phyloP scores from a whole-genome alignment of 225 moss, liverwort and hornwort genomes.

The Anthoceros angustus region DNA sequence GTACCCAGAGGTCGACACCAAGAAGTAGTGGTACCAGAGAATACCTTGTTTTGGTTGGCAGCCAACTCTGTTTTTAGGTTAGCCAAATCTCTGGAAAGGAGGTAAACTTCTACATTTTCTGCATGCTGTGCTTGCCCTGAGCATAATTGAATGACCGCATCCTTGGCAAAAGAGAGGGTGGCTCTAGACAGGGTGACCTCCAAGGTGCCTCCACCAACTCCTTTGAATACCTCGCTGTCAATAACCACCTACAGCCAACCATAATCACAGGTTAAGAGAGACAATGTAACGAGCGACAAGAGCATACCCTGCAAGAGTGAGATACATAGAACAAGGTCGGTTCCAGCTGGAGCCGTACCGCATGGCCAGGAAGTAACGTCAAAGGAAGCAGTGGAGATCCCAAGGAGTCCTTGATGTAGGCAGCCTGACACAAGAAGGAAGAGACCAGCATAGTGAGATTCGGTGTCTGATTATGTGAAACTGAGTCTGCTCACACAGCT shows the following conservation, averaged over 20 bases:
- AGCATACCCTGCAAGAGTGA: too few species aligned
- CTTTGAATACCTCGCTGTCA: constrained; percentile 44
- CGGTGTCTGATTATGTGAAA: neutral
- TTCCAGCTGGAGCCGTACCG: neutral
- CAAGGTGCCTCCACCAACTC: constrained; percentile 71
- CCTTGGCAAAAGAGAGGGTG: constrained; percentile 47
- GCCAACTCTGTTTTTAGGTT: constrained; percentile 32
- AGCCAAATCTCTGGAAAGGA: constrained; percentile 60
- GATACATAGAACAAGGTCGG: neutral
- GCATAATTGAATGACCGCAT: constrained; percentile 34
- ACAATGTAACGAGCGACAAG: too few species aligned
- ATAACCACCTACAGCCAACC: constrained; percentile 38
- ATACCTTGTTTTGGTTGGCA: constrained; percentile 21
- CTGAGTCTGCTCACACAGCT: neutral
- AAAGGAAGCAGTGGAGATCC: neutral
- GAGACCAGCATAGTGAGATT: neutral
- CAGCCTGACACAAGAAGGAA: neutral
- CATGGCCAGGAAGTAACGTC: neutral
- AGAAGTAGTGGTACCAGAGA: neutral
- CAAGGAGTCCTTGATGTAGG: neutral
- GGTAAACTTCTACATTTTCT: constrained; percentile 41
- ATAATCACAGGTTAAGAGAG: too few species aligned
- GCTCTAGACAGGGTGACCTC: constrained; percentile 62
- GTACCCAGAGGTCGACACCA: too few species aligned
- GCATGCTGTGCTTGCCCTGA: constrained; percentile 51